These are phyloP conservation scores for Phytophthora hibernalis DNA, from an alignment of 352 stramenopile genomes.

Conservation along the genomic window DNA sequence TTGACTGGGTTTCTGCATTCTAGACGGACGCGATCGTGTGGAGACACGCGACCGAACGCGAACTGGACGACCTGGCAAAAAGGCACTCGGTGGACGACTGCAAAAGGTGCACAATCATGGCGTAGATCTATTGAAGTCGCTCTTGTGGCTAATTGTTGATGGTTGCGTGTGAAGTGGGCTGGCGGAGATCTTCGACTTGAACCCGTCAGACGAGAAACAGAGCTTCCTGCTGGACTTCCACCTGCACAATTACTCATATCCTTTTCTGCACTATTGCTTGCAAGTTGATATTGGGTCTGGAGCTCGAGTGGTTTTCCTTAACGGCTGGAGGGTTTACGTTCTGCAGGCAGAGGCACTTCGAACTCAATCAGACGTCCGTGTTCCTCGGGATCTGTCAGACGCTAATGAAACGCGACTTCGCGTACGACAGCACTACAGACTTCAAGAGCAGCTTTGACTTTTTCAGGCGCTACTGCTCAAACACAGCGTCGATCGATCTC, in stretches of 20 bases:
- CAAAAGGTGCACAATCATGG: constrained; percentile 44
- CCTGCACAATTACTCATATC: constrained; percentile 80
- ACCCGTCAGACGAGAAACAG: constrained; percentile 46
- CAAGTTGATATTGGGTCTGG: background rate
- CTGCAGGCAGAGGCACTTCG: constrained; percentile 68
- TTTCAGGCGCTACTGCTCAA: constrained; percentile 70
- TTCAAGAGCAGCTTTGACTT: constrained; percentile 59
- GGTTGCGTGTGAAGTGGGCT: constrained; percentile 41
- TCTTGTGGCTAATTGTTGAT: constrained; percentile 2
- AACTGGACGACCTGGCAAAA: constrained; percentile 46
- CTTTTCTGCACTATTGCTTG: constrained; percentile 12
- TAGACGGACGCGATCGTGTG: constrained; percentile 71
- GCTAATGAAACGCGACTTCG: constrained; percentile 71
- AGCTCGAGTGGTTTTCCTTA: constrained; percentile 24
- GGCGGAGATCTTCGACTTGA: constrained; percentile 58
- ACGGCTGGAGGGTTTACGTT: constrained; percentile 50
- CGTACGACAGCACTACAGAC: constrained; percentile 47
- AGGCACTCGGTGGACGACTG: constrained; percentile 62
- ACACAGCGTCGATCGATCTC: constrained; percentile 74
- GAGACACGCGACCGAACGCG: constrained; percentile 51
- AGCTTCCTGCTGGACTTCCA: constrained; percentile 61
- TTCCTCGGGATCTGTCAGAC: constrained; percentile 73
- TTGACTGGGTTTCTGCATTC: constrained; percentile 14
- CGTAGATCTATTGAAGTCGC: background rate
- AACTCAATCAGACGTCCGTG: constrained; percentile 62